A percentile compares a stretch with the other conserved stretches of the same genome.
Conservation (phyloP, 2,329 filamentous ascomycete genomes). For the Biscogniauxia mediterranea region DNA sequence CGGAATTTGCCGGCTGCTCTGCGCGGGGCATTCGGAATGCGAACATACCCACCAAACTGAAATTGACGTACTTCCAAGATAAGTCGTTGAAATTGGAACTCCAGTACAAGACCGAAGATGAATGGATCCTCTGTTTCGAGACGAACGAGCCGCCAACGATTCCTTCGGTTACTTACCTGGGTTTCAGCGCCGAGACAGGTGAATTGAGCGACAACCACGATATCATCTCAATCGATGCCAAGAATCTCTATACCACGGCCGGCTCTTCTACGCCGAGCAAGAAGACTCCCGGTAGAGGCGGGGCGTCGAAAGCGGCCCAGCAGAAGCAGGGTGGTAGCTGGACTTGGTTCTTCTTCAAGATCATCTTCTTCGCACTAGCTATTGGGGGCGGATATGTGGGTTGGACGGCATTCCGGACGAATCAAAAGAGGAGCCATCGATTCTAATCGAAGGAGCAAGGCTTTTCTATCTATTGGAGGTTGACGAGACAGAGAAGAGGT, state of each 20-base stretch:
- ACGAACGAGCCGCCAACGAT: slow-evolving; percentile 69
- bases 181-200: slow-evolving; percentile 85
- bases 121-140: slow-evolving; percentile 90
- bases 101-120: slow-evolving; percentile 86
- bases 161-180: slow-evolving; percentile 72
- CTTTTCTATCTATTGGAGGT: slow-evolving; percentile 2
- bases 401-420: slow-evolving; percentile 77
- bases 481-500: slow-evolving; percentile 1
- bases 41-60: slow-evolving; percentile 76
- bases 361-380: slow-evolving; percentile 70
- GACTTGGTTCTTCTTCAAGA: slow-evolving; percentile 73
- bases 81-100: slow-evolving; percentile 86
- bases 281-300: slow-evolving; percentile 37
- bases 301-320: slow-evolving; percentile 35
- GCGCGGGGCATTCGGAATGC: slow-evolving; percentile 85
- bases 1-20: slow-evolving; percentile 92
- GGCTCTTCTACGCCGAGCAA: slow-evolving; percentile 43
- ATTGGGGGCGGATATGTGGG: slow-evolving; percentile 78
- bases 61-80: slow-evolving; percentile 95
- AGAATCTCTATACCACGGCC: slow-evolving; percentile 77
- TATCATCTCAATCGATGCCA: slow-evolving; percentile 80
- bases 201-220: slow-evolving; percentile 98
- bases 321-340: slow-evolving; percentile 50
- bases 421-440: slow-evolving; percentile 56
- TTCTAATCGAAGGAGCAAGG: slow-evolving; percentile 40